These are phyloP conservation scores for Leishmania braziliensis DNA, from an alignment of 208 protist genomes.

Conservation along the genomic window DNA sequence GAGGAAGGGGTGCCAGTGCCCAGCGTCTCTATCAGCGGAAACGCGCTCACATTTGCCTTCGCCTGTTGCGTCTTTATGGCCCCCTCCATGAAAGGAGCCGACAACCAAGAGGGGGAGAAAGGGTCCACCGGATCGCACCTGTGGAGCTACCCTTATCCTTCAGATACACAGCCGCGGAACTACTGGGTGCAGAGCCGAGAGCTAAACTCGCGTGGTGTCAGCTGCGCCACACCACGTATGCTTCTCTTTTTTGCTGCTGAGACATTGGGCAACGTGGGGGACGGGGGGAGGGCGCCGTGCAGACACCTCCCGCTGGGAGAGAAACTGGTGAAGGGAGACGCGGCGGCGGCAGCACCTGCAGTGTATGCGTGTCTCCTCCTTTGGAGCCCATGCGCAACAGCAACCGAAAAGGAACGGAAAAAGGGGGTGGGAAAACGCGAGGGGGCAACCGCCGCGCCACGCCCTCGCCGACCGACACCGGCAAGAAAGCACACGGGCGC, in stretches of 20 bases:
- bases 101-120: not conserved
- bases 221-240: not conserved
- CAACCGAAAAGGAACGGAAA: too few species aligned
- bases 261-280: not conserved
- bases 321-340: not conserved
- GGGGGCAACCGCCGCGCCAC: not conserved
- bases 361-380: not conserved
- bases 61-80: not conserved
- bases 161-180: not conserved
- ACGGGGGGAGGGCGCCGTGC: not conserved
- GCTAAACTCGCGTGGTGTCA: not conserved
- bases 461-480: not conserved
- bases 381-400: not conserved
- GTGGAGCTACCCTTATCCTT: not conserved
- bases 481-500: not conserved
- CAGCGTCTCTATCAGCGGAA: not conserved
- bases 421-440: not conserved
- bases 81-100: not conserved
- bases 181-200: not conserved
- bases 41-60: not conserved
- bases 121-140: not conserved
- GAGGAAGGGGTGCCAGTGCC: not conserved
- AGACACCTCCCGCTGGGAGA: not conserved
- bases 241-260: not conserved
- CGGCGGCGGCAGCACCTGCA: not conserved